Evolutionary conservation across 192 early-diverging fungal genomes (phyloP), one percentile per base, ranked within the genome.

Genomic region (Backusella psychrophila): DNA sequence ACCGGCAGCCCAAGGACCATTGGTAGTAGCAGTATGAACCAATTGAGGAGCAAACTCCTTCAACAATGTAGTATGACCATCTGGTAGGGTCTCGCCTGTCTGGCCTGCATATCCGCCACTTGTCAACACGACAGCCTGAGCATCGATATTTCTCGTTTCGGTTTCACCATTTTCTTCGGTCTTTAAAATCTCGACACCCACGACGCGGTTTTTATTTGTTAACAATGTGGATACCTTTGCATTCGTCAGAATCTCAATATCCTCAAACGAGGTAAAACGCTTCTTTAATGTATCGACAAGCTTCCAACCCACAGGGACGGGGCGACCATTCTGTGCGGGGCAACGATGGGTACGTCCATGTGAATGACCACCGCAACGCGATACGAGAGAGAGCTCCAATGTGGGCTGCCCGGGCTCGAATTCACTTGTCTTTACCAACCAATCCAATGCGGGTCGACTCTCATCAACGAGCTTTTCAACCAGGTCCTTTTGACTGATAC

Each of bases 41-140:
- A 85, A 72, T 11, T 81, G 59, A 21, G 85, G 89, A 49, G 91
- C 88, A 81, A 90, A 93, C 67, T 89, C 85, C 73, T 90, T 84
- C 41, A 94, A 78, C 4, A 93, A 33, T 12, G 65, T 38, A 31
- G 49, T 21, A 12, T 44, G 39, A 9, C 75, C 46, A 56, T 76
- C 69, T 0, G 36, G 81, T 21, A 83, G 86, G 42, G 76, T 78
- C 15, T 75, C 78, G 12, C 83, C 84, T 81, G 91, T 92, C 68
- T 92, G 91, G 39, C 93, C 93, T 53, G 88, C 93, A 78, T 89
- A 95, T n/a, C 94, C 94, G 78, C 94, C 94, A 52, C 90, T 95
- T 3, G 94, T 89, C 69, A 95, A 81, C 41, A 95, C 83, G 39
- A 95, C 90, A 4, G 89, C 90, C 26, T 88, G 87, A 7, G 72